Conservation (phyloP, 768 basidiomycete genomes). For the Pulveroboletus sp. region DNA sequence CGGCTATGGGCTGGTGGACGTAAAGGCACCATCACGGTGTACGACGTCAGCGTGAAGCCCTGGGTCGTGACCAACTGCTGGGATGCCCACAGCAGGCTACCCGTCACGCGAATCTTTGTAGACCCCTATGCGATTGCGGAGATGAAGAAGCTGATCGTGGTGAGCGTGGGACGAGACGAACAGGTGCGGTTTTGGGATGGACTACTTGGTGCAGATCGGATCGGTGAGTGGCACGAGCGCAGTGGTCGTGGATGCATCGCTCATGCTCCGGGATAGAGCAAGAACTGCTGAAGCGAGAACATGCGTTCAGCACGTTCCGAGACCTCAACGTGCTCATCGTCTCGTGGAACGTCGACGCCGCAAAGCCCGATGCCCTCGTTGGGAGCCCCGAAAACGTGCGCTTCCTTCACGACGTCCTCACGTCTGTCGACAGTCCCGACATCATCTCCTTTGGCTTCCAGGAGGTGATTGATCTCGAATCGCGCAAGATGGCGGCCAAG, state of each 20-base stretch:
- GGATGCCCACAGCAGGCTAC: slow-evolving; percentile 70
- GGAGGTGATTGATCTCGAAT: slow-evolving; percentile 94
- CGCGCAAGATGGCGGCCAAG: slow-evolving; percentile 88
- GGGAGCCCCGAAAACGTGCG: slow-evolving; percentile 66
- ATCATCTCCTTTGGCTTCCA: slow-evolving; percentile 94
- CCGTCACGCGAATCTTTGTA: slow-evolving; percentile 60
- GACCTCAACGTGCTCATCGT: slow-evolving; percentile 73
- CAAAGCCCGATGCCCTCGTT: slow-evolving; percentile 69
- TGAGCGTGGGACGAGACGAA: slow-evolving; percentile 74
- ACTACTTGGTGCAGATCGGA: slow-evolving; percentile 76
- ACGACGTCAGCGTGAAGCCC: slow-evolving; percentile 67
- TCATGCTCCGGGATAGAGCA: slow-evolving; percentile 47
- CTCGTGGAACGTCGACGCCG: slow-evolving; percentile 92
- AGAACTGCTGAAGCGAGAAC: slow-evolving; percentile 71
- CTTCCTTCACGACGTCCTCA: slow-evolving; percentile 77
- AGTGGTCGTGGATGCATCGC: background rate
- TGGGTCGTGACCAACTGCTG: slow-evolving; percentile 88
- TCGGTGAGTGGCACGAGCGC: slow-evolving; percentile 53
- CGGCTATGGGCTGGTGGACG: slow-evolving; percentile 85
- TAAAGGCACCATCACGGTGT: slow-evolving; percentile 77
- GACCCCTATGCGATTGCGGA: slow-evolving; percentile 75
- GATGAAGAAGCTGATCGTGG: slow-evolving; percentile 62
- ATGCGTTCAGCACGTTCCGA: slow-evolving; percentile 74
- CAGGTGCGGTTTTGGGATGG: slow-evolving; percentile 86
- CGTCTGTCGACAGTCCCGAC: slow-evolving; percentile 72